These are phyloP conservation scores for Canavalia gladiata DNA, from an alignment of 306 rosid genomes.

Conservation along the genomic window DNA sequence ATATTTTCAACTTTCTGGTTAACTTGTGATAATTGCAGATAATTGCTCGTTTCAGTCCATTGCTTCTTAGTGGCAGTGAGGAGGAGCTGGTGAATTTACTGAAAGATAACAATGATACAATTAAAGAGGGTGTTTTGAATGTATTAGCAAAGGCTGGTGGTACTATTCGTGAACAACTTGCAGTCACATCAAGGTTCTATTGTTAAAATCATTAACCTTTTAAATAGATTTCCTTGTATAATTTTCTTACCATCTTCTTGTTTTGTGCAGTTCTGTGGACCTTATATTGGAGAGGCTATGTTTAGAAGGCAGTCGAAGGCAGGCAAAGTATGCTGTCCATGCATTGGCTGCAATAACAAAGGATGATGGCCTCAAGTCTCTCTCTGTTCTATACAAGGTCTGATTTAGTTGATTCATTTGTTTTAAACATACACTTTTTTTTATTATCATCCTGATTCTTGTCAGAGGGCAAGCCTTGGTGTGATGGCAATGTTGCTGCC, in stretches of 20 bases:
- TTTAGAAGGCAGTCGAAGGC: conserved; percentile 93
- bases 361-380: conserved; percentile 95
- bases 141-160: conserved; percentile 95
- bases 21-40: conserved; percentile 64
- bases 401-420: conserved; percentile 49
- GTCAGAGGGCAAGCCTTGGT: neutral
- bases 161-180: conserved; percentile 84
- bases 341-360: conserved; percentile 96
- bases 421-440: conserved; percentile 29
- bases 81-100: conserved; percentile 83
- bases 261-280: conserved; percentile 83
- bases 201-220: conserved; percentile 34
- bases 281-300: conserved; percentile 89
- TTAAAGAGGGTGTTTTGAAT: conserved; percentile 87
- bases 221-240: conserved; percentile 36
- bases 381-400: conserved; percentile 98
- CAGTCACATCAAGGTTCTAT: conserved; percentile 77
- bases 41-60: conserved; percentile 91
- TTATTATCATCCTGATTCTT: conserved; percentile 47
- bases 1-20: conserved; percentile 26
- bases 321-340: conserved; percentile 96
- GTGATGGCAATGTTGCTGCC: neutral
- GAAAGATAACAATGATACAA: conserved; percentile 79
- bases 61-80: conserved; percentile 81
- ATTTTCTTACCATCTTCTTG: conserved; percentile 47